A percentile compares a stretch with the other conserved stretches of the same genome.
Conservation (phyloP, 768 basidiomycete species). For the Lentinula lateritia region DNA sequence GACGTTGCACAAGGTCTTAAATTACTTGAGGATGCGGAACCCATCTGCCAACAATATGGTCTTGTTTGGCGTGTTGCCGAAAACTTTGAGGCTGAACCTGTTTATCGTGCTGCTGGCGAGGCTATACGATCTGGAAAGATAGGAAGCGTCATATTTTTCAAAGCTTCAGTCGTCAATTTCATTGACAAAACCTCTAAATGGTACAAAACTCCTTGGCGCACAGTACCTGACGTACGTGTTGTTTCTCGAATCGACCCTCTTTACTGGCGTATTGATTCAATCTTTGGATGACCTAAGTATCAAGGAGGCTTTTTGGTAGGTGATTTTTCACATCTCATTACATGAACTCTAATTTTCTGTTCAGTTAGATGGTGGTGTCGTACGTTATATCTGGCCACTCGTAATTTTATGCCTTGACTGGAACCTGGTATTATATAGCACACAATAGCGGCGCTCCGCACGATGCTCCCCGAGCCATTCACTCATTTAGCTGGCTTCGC, state of each 20-base stretch:
- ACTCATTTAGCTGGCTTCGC: conserved; percentile 58
- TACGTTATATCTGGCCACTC: conserved; percentile 26
- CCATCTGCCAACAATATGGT: conserved; percentile 55
- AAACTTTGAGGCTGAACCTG: conserved; percentile 69
- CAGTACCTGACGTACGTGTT: conserved; percentile 63
- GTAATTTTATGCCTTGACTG: not conserved
- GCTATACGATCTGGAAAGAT: conserved; percentile 56
- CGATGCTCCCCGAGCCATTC: conserved; percentile 48
- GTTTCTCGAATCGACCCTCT: not conserved
- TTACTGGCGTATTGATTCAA: conserved; percentile 1
- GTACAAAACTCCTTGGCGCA: conserved; percentile 83
- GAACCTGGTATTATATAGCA: conserved; percentile 35
- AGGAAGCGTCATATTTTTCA: conserved; percentile 69
- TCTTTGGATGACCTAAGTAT: conserved; percentile 34
- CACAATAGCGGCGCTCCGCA: conserved; percentile 57
- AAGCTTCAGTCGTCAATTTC: conserved; percentile 42
- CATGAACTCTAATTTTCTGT: conserved; percentile 4
- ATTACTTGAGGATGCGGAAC: conserved; percentile 59
- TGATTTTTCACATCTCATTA: conserved; percentile 6
- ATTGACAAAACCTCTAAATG: conserved; percentile 64
- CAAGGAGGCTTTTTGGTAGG: conserved; percentile 81
- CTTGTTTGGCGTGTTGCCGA: conserved; percentile 80
- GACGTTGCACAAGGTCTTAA: conserved; percentile 58
- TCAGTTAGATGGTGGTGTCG: conserved; percentile 77
- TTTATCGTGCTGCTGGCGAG: conserved; percentile 38